These are phyloP conservation scores for Sugiyamaella smithiae DNA, from an alignment of 805 yeast species.

Conservation along the genomic window DNA sequence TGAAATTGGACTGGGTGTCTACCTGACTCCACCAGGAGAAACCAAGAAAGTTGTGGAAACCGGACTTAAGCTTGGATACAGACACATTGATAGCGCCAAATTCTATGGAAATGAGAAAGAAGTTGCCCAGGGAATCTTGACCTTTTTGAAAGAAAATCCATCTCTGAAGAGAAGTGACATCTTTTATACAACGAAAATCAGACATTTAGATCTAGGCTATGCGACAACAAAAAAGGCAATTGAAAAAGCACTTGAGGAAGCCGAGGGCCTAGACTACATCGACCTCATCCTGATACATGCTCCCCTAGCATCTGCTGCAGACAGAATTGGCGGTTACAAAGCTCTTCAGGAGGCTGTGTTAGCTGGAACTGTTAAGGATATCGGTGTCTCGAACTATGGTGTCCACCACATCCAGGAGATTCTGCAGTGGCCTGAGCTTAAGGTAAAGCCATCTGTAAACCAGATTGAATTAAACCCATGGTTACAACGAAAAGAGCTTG, in stretches of 20 bases:
- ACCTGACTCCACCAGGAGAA: conserved; percentile 20
- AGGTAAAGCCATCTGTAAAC: conserved; percentile 64
- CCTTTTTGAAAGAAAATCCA: conserved; percentile 50
- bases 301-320: conserved; percentile 32
- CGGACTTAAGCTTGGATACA: conserved; percentile 66
- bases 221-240: conserved; percentile 43
- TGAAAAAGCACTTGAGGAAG: conserved; percentile 50
- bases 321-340: conserved; percentile 49
- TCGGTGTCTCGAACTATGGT: conserved; percentile 68
- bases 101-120: conserved; percentile 61
- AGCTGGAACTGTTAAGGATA: conserved; percentile 47
- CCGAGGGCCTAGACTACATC: conserved; percentile 49
- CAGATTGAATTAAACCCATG: conserved; percentile 89
- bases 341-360: conserved; percentile 57
- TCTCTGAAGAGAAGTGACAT: conserved; percentile 48
- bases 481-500: conserved; percentile 64
- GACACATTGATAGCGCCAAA: conserved; percentile 72
- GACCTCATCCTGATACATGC: conserved; percentile 68
- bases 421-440: conserved; percentile 45
- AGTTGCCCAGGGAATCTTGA: conserved; percentile 55
- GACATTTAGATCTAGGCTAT: conserved; percentile 51
- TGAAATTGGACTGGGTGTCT: conserved; percentile 30
- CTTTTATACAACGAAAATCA: conserved; percentile 66
- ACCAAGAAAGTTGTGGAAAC: conserved; percentile 44
- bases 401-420: conserved; percentile 55